Conservation (phyloP, 176 grass and related monocot genomes). For the Tillandsia fasciculata region DNA sequence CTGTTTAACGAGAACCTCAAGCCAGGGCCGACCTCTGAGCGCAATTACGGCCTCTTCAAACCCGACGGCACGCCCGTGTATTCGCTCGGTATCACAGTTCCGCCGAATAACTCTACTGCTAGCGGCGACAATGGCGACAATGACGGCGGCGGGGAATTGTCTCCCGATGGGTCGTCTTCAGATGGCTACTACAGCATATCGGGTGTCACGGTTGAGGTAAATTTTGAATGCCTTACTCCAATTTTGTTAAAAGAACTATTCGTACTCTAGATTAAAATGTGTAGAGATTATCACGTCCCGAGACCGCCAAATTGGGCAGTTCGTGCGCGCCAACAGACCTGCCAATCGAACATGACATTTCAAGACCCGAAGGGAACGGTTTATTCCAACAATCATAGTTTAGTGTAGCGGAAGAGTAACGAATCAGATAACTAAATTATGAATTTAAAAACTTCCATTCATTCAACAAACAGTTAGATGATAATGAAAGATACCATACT, state of each 20-base stretch:
- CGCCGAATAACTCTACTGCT: constrained; percentile 24
- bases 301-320: too few species aligned
- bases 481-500: too few species aligned
- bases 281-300: too few species aligned
- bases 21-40: constrained; percentile 53
- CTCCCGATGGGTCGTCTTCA: constrained; percentile 1
- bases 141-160: neutral
- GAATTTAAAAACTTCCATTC: too few species aligned
- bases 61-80: constrained; percentile 54
- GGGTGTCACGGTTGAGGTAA: constrained; percentile 9
- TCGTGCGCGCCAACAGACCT: too few species aligned
- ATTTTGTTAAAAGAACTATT: neutral
- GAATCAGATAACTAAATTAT: too few species aligned
- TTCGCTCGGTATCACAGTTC: constrained; percentile 30
- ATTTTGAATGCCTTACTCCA: neutral
- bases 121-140: neutral
- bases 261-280: too few species aligned
- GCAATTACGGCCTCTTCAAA: constrained; percentile 61
- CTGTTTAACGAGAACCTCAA: constrained; percentile 83
- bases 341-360: too few species aligned
- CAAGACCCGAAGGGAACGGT: too few species aligned
- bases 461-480: too few species aligned
- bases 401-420: too few species aligned
- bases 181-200: constrained; percentile 61
- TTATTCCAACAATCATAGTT: too few species aligned